phyloP scores from a whole-genome alignment of 1,284 basidiomycete genomes.

The Sanguinoderma infundibulare region DNA sequence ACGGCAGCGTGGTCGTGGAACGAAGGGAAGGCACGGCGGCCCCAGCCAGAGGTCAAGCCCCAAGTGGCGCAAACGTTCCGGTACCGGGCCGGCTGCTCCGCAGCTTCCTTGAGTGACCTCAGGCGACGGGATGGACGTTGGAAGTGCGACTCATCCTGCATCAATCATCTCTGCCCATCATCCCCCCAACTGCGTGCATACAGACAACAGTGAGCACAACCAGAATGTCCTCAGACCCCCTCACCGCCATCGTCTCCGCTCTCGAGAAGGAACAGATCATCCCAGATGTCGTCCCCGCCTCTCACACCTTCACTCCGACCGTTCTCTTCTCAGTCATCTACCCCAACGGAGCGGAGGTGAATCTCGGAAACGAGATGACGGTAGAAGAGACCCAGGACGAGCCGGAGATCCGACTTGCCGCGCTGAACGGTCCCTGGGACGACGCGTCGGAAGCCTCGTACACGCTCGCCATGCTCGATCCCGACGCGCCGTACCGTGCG shows the following conservation, averaged over 20 bases:
- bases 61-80: too few species aligned
- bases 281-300: slow-evolving; percentile 56
- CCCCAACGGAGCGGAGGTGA: slow-evolving; percentile 52
- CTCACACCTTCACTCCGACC: slow-evolving; percentile 47
- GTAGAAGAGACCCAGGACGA: slow-evolving; percentile 53
- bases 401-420: slow-evolving; percentile 54
- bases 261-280: slow-evolving; percentile 53
- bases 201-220: too few species aligned
- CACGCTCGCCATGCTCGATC: slow-evolving; percentile 71
- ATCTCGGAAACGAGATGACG: slow-evolving; percentile 53
- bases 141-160: too few species aligned
- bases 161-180: too few species aligned
- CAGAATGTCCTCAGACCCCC: slow-evolving; percentile 42
- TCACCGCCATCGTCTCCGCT: slow-evolving; percentile 43
- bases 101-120: too few species aligned
- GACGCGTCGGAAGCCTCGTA: slow-evolving; percentile 47
- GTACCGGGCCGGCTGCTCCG: too few species aligned
- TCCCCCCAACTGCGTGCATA: too few species aligned
- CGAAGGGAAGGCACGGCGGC: too few species aligned
- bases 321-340: slow-evolving; percentile 57
- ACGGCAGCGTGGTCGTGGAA: too few species aligned
- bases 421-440: slow-evolving; percentile 44
- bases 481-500: slow-evolving; percentile 62
- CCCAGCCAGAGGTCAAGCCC: too few species aligned
- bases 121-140: too few species aligned